A percentile compares a stretch with the other conserved stretches of the same genome.
Conservation (phyloP, 805 yeast genomes). For the Limtongia smithiae region DNA sequence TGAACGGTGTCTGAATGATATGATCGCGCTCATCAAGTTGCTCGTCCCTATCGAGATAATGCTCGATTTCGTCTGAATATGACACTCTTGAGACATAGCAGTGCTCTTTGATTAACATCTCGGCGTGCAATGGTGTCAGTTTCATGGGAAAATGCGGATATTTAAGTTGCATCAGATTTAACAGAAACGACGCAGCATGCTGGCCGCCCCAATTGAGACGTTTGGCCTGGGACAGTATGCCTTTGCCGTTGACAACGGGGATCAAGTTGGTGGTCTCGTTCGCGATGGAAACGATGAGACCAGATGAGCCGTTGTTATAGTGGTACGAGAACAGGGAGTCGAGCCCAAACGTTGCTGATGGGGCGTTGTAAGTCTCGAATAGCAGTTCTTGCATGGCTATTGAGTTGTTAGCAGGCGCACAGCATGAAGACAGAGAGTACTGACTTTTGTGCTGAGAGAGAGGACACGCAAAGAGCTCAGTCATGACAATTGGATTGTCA, state of each 20-base stretch:
- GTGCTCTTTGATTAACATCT: slow-evolving; percentile 64
- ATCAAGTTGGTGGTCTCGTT: slow-evolving; percentile 77
- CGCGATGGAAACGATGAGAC: slow-evolving; percentile 80
- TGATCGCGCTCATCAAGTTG: slow-evolving; percentile 63
- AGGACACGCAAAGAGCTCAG: slow-evolving; percentile 73
- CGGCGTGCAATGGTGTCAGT: slow-evolving; percentile 59
- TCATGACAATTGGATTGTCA: slow-evolving; percentile 74
- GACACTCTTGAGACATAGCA: slow-evolving; percentile 67
- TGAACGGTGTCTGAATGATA: slow-evolving; percentile 77
- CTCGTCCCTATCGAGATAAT: slow-evolving; percentile 55
- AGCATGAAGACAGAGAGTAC: not conserved
- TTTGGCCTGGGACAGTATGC: slow-evolving; percentile 63
- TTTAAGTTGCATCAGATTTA: slow-evolving; percentile 64
- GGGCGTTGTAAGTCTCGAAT: slow-evolving; percentile 77
- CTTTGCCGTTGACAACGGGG: slow-evolving; percentile 73
- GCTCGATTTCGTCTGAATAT: slow-evolving; percentile 60
- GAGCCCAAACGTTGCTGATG: slow-evolving; percentile 73
- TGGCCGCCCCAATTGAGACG: slow-evolving; percentile 92
- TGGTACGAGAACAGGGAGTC: slow-evolving; percentile 78
- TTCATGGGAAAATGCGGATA: slow-evolving; percentile 89
- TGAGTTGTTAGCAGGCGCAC: not conserved
- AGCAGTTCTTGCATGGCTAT: slow-evolving; percentile 65
- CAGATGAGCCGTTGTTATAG: slow-evolving; percentile 51
- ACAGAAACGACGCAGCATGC: slow-evolving; percentile 61
- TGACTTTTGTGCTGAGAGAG: slow-evolving; percentile 60